Base-by-base conservation (phyloP, 2,329 filamentous ascomycete genomes). In the Fusarium pseudograminearum region DNA sequence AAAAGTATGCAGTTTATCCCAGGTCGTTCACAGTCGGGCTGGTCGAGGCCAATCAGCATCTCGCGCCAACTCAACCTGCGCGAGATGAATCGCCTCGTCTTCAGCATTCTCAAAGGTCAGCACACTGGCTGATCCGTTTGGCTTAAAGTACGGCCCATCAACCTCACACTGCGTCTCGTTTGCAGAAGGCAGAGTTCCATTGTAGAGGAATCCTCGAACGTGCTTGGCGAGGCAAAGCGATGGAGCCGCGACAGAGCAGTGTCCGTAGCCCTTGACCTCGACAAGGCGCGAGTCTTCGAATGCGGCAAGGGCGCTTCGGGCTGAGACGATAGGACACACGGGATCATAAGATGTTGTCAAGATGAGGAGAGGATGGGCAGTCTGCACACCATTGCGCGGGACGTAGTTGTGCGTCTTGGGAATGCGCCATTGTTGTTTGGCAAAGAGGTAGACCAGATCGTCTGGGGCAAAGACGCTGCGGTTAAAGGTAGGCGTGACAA, bases 321-420 rank as follows among this genome's bases (percentile, higher is more conserved):
- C 82, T 4, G 81, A 83, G 1, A 77, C 62, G 1, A 83, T 65
- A 3, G 82, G 78, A 24, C 87, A 90, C 1, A 90, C 85, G 0
- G 89, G 88, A 5, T 80, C 78, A 30, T 76, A 76, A 1, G 72
- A 75, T 0, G 73, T 80, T 1, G 76, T 76, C 9, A 80, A 56
- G 2, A 80, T 69, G 0, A 80, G 70, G 1, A 80, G 46, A 18
- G 78, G 78, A 22, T 78, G 64, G 0, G 67, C 71, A 3, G 76
- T 80, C 24, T 69, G 51, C 42, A 90, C 71, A 3, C 61, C 58
- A 4, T 53, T n/a, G 1, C 45, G 60, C 0, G 77, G 76, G 12
- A 64, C 51, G 24, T 76, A 79, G 11, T 53, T 46, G 44, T 79
- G 77, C 3, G 77, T 77, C 18, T 64, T 71, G 4, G 76, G 73